phyloP scores from a whole-genome alignment of 805 yeast species.

The Candida suzukii region DNA sequence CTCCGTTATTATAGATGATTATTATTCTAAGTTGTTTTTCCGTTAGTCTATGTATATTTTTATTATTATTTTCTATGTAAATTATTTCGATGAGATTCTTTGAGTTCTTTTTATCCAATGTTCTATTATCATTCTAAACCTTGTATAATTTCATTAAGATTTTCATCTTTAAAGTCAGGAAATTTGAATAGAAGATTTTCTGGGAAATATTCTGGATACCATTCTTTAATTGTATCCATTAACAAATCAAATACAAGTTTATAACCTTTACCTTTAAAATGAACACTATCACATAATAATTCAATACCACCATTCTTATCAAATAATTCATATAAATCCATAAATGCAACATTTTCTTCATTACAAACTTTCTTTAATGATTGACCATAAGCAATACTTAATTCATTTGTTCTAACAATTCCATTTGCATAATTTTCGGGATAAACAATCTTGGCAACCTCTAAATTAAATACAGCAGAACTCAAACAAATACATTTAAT shows the following conservation, averaged over 20 bases:
- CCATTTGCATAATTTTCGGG: slow-evolving; percentile 23
- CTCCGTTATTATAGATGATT: too few species aligned
- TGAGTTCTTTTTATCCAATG: too few species aligned
- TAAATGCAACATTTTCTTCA: slow-evolving; percentile 40
- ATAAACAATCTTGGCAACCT: slow-evolving; percentile 27
- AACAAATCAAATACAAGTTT: slow-evolving; percentile 27
- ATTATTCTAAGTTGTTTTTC: too few species aligned
- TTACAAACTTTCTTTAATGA: slow-evolving; percentile 40
- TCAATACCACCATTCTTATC: slow-evolving; percentile 4
- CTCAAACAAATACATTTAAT: slow-evolving; percentile 54
- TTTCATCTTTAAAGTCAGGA: slow-evolving; percentile 14
- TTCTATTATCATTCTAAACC: not conserved
- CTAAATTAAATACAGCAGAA: slow-evolving; percentile 51
- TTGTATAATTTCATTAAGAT: not conserved
- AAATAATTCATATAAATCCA: slow-evolving; percentile 39
- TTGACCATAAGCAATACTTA: slow-evolving; percentile 42
- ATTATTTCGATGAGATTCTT: too few species aligned
- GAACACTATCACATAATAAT: slow-evolving; percentile 35
- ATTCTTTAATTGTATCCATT: slow-evolving; percentile 20
- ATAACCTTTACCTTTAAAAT: slow-evolving; percentile 31
- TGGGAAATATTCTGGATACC: slow-evolving; percentile 28
- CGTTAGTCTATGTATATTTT: too few species aligned
- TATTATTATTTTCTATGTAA: too few species aligned
- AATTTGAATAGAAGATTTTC: slow-evolving; percentile 11
- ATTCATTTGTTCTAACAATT: slow-evolving; percentile 37